Conservation (phyloP, 352 stramenopile species). For the Stephanocyclus meneghinianus region DNA sequence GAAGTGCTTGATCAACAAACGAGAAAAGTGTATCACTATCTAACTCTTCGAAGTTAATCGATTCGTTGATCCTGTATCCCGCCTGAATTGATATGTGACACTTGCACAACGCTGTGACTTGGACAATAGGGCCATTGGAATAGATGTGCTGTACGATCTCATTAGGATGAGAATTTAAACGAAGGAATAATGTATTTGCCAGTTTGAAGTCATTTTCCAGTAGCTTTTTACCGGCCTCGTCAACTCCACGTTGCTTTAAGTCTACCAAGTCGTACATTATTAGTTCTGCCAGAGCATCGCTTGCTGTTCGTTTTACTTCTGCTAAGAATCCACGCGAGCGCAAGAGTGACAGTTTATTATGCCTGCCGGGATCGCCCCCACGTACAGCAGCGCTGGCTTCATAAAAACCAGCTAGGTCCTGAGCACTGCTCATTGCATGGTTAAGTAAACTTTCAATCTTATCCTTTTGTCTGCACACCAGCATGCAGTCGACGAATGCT, state of each 20-base stretch:
- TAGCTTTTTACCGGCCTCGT: constrained; percentile 38
- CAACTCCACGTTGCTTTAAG: constrained; percentile 47
- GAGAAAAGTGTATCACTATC: constrained; percentile 44
- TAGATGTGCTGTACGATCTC: constrained; percentile 43
- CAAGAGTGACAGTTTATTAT: constrained; percentile 51
- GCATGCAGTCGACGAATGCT: constrained; percentile 71
- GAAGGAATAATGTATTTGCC: constrained; percentile 65
- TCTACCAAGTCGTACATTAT: constrained; percentile 63
- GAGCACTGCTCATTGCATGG: constrained; percentile 46
- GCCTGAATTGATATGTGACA: constrained; percentile 61
- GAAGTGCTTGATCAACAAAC: constrained; percentile 40
- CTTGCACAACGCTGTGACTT: constrained; percentile 64
- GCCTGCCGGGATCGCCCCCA: constrained; percentile 47
- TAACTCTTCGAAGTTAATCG: constrained; percentile 46
- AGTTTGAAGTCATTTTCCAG: constrained; percentile 63
- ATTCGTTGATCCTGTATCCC: constrained; percentile 55
- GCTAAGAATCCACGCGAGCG: constrained; percentile 55
- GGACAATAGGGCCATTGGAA: constrained; percentile 33
- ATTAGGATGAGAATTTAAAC: constrained; percentile 63
- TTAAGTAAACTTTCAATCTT: constrained; percentile 74
- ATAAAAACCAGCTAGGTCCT: constrained; percentile 78
- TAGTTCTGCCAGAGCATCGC: constrained; percentile 60
- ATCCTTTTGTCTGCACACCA: constrained; percentile 45
- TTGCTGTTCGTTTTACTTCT: constrained; percentile 60
- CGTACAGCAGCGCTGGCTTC: constrained; percentile 44